Base-by-base conservation (phyloP, 306 rosid species). In the Cucurbita pepo region DNA sequence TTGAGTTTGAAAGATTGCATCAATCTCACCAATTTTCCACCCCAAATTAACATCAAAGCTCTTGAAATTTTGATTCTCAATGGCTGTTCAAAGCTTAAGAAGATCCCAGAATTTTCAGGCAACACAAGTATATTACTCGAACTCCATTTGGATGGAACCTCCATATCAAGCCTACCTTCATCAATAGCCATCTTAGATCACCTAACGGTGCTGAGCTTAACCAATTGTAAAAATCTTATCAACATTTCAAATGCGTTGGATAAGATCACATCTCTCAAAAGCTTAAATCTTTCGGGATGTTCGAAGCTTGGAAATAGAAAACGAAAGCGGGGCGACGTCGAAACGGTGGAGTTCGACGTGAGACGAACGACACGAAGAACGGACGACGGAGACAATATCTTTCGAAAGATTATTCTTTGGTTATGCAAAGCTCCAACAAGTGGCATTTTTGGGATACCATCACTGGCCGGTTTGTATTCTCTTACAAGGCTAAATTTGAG, bases 281-380 rank as follows among this genome's bases (percentile, higher is more conserved):
- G 1, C 1, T 50, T 78, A 1, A 0, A 54, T 62, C 3, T 44
- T 14, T 0, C 1, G 0, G 41, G 67, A 22, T 72, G 77, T 72
- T 43, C 36, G 15, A 72, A 18, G 19, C 5, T 72, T 1, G 36
- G 30, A 30, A 63, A 10, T 72, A 72, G 59, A 51, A 56, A 14
- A 34, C 10, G 53, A 47, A 43, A 72, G 38, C 11, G 0, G 5
- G 36, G 12, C 12, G 7, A 61, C 3, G 22, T 12, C 0, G 44
- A 15, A 41, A 22, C 72, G 48, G 72, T 10, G 64, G 80, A 77
- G 72, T 51, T 61, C 34, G 38, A 77, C 38, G 30, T 53, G 64
- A 48, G 77, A 16, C 72, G 57, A 58, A 30, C 56, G 0, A 25
- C 63, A 47, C 4, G 10, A 41, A 41, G 51, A 40, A 0, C 5